Conservation (phyloP, 2,329 filamentous ascomycete genomes). For the Trichoderma afroharzianum region DNA sequence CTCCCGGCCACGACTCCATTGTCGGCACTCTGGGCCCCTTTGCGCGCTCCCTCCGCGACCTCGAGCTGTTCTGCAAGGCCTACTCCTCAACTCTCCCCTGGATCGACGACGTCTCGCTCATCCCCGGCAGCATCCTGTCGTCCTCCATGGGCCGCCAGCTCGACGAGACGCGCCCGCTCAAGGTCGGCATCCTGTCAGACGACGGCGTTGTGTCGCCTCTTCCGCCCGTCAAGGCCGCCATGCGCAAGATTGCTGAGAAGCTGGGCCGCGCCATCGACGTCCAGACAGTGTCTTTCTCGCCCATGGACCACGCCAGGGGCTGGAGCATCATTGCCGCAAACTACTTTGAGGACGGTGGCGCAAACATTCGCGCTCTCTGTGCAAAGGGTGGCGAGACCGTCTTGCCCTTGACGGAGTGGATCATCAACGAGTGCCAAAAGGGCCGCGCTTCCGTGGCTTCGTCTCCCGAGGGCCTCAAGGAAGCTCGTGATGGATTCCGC, state of each 20-base stretch:
- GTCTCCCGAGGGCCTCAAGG: slow-evolving; percentile 88
- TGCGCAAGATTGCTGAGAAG: slow-evolving; percentile 96
- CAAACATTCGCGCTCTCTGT: slow-evolving; percentile 68
- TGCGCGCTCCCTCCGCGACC: slow-evolving; percentile 9
- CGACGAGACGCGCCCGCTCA: slow-evolving; percentile 52
- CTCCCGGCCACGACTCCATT: slow-evolving; percentile 84
- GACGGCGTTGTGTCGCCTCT: slow-evolving; percentile 82
- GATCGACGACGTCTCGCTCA: slow-evolving; percentile 90
- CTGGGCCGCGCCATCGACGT: slow-evolving; percentile 83
- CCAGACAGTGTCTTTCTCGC: slow-evolving; percentile 62
- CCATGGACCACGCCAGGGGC: slow-evolving; percentile 55
- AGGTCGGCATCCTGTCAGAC: slow-evolving; percentile 96
- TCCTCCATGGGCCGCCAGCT: slow-evolving; percentile 2
- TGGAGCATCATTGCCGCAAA: slow-evolving; percentile 97
- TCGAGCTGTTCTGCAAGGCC: slow-evolving; percentile 27
- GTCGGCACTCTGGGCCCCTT: slow-evolving; percentile 65
- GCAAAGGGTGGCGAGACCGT: slow-evolving; percentile 76
- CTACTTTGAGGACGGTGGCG: slow-evolving; percentile 80
- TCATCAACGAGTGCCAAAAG: slow-evolving; percentile 15
- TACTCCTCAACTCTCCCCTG: slow-evolving; percentile 59
- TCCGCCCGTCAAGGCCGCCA: slow-evolving; percentile 77
- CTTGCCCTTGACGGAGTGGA: slow-evolving; percentile 27
- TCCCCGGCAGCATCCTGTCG: slow-evolving; percentile 50
- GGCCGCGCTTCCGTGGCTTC: slow-evolving; percentile 46
- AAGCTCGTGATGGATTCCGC: slow-evolving; percentile 84